Evolutionary conservation across 306 rosid genomes (phyloP), one percentile per base, ranked within the genome.

Genomic region (Quercus variabilis): DNA sequence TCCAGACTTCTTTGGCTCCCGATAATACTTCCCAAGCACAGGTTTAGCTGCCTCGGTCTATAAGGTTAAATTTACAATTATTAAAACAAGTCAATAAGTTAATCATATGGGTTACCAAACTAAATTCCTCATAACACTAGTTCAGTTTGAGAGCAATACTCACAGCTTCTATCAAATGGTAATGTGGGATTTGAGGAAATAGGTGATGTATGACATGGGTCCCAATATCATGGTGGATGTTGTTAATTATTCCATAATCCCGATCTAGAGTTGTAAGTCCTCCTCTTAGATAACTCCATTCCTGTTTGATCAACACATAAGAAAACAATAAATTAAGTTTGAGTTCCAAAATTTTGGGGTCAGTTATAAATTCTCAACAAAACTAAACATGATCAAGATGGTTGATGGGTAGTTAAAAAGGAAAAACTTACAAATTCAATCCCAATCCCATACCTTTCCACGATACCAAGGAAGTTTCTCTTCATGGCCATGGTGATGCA

Each of bases 391-490:
- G 69, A 63, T 30, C 31, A 3, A 63, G n/a, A 63, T 20, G 23
- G 28, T 21, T 26, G 1, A 63, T 63, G 41, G 2, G 69, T 11
- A 63, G 17, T 63, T 2, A 19, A 18, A 62, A 59, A 51, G 69
- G 28, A 69, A 76, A 56, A 4, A 12, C 28, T 18, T 28, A 41
- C 54, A 74, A 28, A 70, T 41, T 69, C 69, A 12, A 15, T 3
- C 64, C n/a, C 70, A 12, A 15, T 3, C 70, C 14, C 1, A 5
- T 84, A 95, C 99, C 98, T 95, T 76, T 79, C 99, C 98, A 30
- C 99, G 98, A 73, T 91, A 95, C 99, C 99, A 95, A 15, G 99
- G 99, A 78, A 95, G 88, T 69, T 93, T 95, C 52, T 91, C 97
- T 59, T 89, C 97, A 33, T 95, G 97, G 56, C 99, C 99, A 76